Evolutionary conservation across 192 early-diverging fungal genomes (phyloP).

Genomic region (Entophlyctis luteolus): DNA sequence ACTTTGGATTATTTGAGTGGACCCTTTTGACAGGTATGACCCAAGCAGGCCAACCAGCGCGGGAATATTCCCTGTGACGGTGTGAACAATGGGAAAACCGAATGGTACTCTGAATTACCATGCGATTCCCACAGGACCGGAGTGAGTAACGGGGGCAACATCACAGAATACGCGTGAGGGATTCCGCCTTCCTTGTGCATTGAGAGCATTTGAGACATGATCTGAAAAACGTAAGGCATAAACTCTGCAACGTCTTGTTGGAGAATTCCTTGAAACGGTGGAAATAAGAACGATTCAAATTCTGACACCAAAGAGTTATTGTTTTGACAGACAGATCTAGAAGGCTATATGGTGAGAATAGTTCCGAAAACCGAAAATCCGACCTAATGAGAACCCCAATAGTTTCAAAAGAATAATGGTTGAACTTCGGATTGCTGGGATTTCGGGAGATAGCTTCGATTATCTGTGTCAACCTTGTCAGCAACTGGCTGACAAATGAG

Average conservation of each 20-base stretch:
- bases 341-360: background rate
- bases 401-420: conserved; percentile 93
- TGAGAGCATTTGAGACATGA: conserved; percentile 82
- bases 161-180: conserved; percentile 64
- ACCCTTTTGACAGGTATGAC: conserved; percentile 76
- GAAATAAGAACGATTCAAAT: conserved; percentile 85
- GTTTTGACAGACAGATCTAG: conserved; percentile 74
- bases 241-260: conserved; percentile 84
- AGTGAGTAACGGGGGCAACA: conserved; percentile 75
- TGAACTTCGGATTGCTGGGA: conserved; percentile 97
- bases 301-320: conserved; percentile 63
- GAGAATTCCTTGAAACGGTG: conserved; percentile 84
- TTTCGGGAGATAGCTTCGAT: conserved; percentile 83
- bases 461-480: conserved; percentile 72
- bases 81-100: background rate
- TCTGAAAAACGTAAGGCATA: conserved; percentile 95
- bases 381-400: conserved; percentile 78
- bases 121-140: conserved; percentile 85
- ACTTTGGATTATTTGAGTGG: conserved; percentile 61
- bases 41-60: conserved; percentile 86
- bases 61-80: conserved; percentile 75
- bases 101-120: conserved; percentile 46
- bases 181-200: conserved; percentile 66
- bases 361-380: background rate
- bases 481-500: conserved; percentile 66